Percentiles rank a stretch among this genome's conserved stretches.
Conservation (phyloP, 352 stramenopile genomes). For the Pythium pyrilobum region DNA sequence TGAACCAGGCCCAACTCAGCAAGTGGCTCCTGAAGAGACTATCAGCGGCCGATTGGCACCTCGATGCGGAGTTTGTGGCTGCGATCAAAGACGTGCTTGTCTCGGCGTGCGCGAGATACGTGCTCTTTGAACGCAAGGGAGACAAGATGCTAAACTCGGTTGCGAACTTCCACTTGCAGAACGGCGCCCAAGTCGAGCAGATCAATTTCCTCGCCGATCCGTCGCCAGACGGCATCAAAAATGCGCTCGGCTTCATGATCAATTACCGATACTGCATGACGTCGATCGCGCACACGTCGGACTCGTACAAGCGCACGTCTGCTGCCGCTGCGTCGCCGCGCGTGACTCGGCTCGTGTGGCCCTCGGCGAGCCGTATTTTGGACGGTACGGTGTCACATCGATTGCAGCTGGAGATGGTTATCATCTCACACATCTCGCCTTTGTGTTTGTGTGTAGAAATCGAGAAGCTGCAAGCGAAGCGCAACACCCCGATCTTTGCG, state of each 20-base stretch:
- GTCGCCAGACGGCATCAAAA: constrained; percentile 36
- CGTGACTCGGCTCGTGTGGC: constrained; percentile 55
- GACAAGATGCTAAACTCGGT: constrained; percentile 81
- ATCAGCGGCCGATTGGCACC: constrained; percentile 38
- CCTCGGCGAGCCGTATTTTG: constrained; percentile 42
- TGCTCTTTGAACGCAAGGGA: constrained; percentile 71
- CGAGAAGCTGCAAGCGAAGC: constrained; percentile 29
- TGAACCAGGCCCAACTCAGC: constrained; percentile 40
- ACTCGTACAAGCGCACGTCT: constrained; percentile 76
- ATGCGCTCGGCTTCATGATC: constrained; percentile 74
- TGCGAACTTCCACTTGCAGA: constrained; percentile 83
- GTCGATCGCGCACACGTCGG: constrained; percentile 65
- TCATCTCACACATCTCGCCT: no score
- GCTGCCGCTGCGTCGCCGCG: constrained; percentile 55
- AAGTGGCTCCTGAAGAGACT: constrained; percentile 74
- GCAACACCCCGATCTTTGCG: constrained; percentile 70
- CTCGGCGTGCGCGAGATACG: constrained; percentile 61
- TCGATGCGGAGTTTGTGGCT: constrained; percentile 38
- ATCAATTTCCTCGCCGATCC: constrained; percentile 79
- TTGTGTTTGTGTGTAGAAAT: constrained; percentile 29
- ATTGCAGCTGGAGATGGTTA: not conserved
- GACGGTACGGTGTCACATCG: constrained; percentile 33
- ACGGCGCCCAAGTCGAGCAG: constrained; percentile 80
- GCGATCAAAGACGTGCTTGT: constrained; percentile 48
- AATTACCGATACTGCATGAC: constrained; percentile 88